Evolutionary conservation across 768 basidiomycete species (phyloP), one percentile per base, ranked within the genome.

Genomic region (Lentinula aciculospora): DNA sequence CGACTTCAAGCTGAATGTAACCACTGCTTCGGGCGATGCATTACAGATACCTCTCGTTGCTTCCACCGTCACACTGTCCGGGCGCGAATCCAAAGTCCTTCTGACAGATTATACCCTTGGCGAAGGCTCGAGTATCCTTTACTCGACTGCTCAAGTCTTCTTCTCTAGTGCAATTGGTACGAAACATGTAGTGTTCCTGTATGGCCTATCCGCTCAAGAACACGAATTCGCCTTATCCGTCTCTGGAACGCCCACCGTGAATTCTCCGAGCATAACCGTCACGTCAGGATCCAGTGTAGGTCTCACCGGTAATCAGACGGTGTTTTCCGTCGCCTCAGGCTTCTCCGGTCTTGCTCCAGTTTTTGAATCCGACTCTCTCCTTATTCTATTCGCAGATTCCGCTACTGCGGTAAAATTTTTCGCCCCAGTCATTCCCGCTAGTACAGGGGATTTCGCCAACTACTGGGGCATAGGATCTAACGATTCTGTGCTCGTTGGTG

Each of bases 401-500:
- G 70, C 65, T 13, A 88, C 87, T 0, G 85, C 86, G 1, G 80
- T 76, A 29, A 86, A 84, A 0, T 90, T 91, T 74, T 94, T 87
- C 84, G 76, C 86, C 5, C 92, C 92, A 1, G 77, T 81, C 21
- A 75, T 92, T 42, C 29, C 54, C 45, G 69, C 84, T 7, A 61
- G 68, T 4, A 68, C 65, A 4, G 70, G 76, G 27, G 72, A 77
- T 12, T 75, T 86, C 57, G 72, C 72, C 39, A 82, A 81, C 63
- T 92, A 76, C 74, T 93, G 86, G 86, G 76, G 83, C 53, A 71
- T 89, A 53, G 91, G 91, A 25, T 84, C 86, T 21, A 92, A 92
- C 63, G 67, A 76, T 3, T 82, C 86, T 13, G 74, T 88, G 27
- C 74, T 94, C 1, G 76, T 87, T 31, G 81, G 81, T 23, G 85